phyloP scores from a whole-genome alignment of 2,329 filamentous ascomycete genomes.

The Colletotrichum acutatum region DNA sequence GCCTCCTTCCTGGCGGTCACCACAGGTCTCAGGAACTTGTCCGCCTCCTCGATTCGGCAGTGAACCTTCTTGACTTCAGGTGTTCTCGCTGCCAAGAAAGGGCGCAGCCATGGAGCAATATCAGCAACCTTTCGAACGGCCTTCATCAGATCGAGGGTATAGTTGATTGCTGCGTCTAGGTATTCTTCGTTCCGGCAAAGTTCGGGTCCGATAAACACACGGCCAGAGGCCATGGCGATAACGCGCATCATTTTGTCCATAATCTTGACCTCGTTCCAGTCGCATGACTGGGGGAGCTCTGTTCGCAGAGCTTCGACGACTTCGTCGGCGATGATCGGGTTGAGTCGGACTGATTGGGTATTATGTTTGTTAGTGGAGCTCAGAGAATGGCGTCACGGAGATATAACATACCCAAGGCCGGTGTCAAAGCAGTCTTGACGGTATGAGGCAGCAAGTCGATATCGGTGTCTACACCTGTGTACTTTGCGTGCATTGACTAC shows the following conservation, averaged over 20 bases:
- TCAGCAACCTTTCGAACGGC: constrained; percentile 42
- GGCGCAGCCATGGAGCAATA: constrained; percentile 46
- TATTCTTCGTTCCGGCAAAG: constrained; percentile 57
- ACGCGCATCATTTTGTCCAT: constrained; percentile 54
- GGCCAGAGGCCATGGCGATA: constrained; percentile 57
- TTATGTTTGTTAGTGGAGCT: not conserved
- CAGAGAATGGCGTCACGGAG: not conserved
- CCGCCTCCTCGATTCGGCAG: constrained; percentile 44
- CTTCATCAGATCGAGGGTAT: constrained; percentile 54
- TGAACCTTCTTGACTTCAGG: constrained; percentile 49
- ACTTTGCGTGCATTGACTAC: constrained; percentile 46
- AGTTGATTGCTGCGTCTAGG: constrained; percentile 58
- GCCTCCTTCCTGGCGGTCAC: constrained; percentile 44
- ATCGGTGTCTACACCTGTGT: constrained; percentile 44
- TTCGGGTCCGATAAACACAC: constrained; percentile 59
- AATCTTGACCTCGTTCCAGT: constrained; percentile 55
- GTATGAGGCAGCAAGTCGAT: constrained; percentile 40
- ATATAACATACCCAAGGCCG: constrained; percentile 41
- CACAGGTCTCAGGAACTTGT: constrained; percentile 49
- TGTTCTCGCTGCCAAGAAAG: constrained; percentile 44
- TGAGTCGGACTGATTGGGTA: constrained; percentile 44
- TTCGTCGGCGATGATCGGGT: constrained; percentile 51
- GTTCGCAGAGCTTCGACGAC: constrained; percentile 45
- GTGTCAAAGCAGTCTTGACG: constrained; percentile 47
- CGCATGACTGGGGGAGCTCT: constrained; percentile 48